Percentiles rank a stretch among this genome's conserved stretches.
phyloP scores from a whole-genome alignment of 805 yeast genomes.

The Suhomyces sp. region DNA sequence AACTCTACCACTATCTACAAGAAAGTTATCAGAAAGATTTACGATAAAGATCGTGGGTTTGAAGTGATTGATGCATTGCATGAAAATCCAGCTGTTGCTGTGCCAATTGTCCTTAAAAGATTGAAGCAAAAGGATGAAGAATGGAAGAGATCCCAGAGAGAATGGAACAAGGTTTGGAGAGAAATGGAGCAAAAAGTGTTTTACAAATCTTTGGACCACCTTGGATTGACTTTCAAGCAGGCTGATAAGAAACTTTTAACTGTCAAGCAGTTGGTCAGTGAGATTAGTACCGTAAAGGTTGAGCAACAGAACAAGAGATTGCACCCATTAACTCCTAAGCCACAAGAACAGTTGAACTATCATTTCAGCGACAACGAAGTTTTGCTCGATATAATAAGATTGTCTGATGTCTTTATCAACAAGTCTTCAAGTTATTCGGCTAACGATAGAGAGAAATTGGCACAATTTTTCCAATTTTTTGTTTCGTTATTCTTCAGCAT shows the following conservation, averaged over 20 bases:
- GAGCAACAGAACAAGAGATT: constrained; percentile 86
- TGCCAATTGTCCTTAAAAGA: constrained; percentile 88
- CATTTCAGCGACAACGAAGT: constrained; percentile 63
- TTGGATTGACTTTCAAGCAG: constrained; percentile 94
- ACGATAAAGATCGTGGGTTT: constrained; percentile 91
- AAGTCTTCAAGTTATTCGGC: constrained; percentile 73
- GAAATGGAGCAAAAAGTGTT: constrained; percentile 95
- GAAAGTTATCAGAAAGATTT: constrained; percentile 86
- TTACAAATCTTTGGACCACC: constrained; percentile 89
- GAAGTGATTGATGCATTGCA: constrained; percentile 95
- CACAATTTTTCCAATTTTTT: constrained; percentile 67
- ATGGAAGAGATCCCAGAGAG: constrained; percentile 97
- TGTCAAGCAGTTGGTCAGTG: constrained; percentile 85
- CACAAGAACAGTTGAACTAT: constrained; percentile 70
- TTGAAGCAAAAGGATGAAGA: constrained; percentile 97
- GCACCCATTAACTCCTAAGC: constrained; percentile 82
- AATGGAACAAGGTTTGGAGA: constrained; percentile 99
- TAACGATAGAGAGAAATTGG: constrained; percentile 74
- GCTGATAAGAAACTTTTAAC: constrained; percentile 91
- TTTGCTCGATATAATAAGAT: constrained; percentile 66
- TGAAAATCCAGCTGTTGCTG: constrained; percentile 92
- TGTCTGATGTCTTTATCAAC: constrained; percentile 64
- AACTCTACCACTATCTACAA: constrained; percentile 88
- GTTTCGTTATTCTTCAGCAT: constrained; percentile 68
- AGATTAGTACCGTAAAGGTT: constrained; percentile 85